phyloP scores from a whole-genome alignment of 2,329 filamentous ascomycete species.

The Paecilomyces fulvus region DNA sequence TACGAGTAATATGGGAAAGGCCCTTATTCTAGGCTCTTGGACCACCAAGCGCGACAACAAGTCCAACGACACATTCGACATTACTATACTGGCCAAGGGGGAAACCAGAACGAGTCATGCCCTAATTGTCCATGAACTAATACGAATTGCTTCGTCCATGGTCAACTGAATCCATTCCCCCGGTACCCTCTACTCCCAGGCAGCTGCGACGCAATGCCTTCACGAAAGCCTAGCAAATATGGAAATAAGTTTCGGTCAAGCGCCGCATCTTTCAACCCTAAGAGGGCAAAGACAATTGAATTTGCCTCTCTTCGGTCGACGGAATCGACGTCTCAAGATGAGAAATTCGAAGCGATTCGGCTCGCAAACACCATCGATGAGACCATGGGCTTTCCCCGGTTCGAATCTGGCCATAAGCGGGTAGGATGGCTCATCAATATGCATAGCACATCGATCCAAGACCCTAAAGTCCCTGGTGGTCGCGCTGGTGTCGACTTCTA shows the following conservation, averaged over 20 bases:
- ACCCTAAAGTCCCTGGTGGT: conserved; percentile 73
- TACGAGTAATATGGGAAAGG: neutral
- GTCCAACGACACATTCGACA: neutral
- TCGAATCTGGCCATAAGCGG: conserved; percentile 77
- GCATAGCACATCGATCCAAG: conserved; percentile 77
- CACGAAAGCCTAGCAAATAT: conserved; percentile 53
- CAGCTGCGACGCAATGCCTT: conserved; percentile 35
- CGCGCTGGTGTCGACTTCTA: conserved; percentile 92
- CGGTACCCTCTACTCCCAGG: conserved; percentile 14
- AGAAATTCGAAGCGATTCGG: conserved; percentile 78
- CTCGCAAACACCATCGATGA: conserved; percentile 89
- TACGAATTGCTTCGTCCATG: conserved; percentile 15
- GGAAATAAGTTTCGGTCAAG: conserved; percentile 47
- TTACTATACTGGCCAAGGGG: neutral
- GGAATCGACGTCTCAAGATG: conserved; percentile 84
- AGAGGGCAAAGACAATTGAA: conserved; percentile 67
- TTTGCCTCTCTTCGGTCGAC: conserved; percentile 62
- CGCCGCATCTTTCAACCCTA: conserved; percentile 38
- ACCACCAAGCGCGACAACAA: neutral
- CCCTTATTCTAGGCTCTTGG: neutral
- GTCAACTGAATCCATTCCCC: conserved; percentile 9
- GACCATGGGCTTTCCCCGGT: conserved; percentile 84
- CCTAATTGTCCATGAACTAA: conserved; percentile 1
- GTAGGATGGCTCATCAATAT: conserved; percentile 94
- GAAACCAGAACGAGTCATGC: neutral